Evolutionary conservation across 2,329 filamentous ascomycete genomes (phyloP).

Genomic region (Thielaviopsis ethacetica): DNA sequence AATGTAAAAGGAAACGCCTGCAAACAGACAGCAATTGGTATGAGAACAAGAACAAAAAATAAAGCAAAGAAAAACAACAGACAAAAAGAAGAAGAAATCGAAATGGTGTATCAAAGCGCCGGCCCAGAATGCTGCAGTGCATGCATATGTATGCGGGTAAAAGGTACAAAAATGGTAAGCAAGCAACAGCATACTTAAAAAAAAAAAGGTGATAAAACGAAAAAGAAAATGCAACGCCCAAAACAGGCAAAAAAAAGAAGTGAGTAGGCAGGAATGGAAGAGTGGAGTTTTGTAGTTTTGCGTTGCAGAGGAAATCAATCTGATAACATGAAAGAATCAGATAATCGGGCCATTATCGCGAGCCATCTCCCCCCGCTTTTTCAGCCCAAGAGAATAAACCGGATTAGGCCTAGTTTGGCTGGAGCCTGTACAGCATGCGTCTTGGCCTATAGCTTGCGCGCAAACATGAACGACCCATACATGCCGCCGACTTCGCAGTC

Average conservation of each 20-base stretch:
- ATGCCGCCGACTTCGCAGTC: constrained; percentile 85
- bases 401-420: constrained; percentile 1
- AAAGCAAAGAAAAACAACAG: not conserved
- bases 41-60: not conserved
- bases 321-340: not conserved
- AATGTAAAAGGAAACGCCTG: not conserved
- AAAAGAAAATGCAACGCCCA: not conserved
- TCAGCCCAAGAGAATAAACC: constrained; percentile 4
- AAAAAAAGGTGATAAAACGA: not conserved
- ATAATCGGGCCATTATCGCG: not conserved
- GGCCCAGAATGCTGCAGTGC: not conserved
- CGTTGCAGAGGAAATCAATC: not conserved
- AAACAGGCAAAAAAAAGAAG: constrained; percentile 5
- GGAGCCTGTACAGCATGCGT: not conserved
- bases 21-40: not conserved
- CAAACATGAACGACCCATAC: constrained; percentile 61
- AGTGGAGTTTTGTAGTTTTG: not conserved
- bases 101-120: not conserved
- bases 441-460: constrained; percentile 32
- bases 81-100: not conserved
- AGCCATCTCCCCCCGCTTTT: not conserved
- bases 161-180: constrained; percentile 1
- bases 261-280: not conserved
- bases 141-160: not conserved
- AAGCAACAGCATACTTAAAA: not conserved